Evolutionary conservation across 106 monocot genomes (phyloP).

Genomic region (Platanthera guangdongensis): DNA sequence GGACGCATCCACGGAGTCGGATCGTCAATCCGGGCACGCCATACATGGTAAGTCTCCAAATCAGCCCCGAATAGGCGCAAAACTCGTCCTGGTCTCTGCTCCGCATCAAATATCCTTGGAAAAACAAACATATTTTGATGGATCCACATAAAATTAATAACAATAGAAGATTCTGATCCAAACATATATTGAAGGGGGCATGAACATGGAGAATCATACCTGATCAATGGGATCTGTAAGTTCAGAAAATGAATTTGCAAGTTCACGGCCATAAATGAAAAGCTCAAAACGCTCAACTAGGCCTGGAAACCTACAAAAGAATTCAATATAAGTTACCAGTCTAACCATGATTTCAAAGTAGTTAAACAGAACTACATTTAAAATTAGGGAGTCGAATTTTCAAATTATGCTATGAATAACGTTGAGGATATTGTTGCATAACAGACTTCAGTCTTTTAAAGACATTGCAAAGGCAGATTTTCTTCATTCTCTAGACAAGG

Average conservation of each 20-base stretch:
- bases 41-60: too few relatives aligned
- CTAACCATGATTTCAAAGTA: background rate
- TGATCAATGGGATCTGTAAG: conserved; percentile 97
- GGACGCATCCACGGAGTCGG: too few relatives aligned
- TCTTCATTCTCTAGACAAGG: background rate
- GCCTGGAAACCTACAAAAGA: conserved; percentile 38
- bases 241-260: conserved; percentile 98
- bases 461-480: background rate
- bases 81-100: too few relatives aligned
- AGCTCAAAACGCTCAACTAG: conserved; percentile 94
- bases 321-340: background rate
- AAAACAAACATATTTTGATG: background rate
- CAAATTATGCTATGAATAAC: background rate
- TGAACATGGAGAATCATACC: conserved; percentile 29
- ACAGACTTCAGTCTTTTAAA: background rate
- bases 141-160: background rate
- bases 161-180: background rate
- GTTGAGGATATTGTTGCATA: background rate
- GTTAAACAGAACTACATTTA: background rate
- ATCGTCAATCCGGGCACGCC: too few relatives aligned
- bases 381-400: background rate
- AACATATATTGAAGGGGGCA: background rate
- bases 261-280: conserved; percentile 92
- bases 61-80: too few relatives aligned
- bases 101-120: too few relatives aligned